A percentile compares a stretch with the other conserved stretches of the same genome.
These are phyloP conservation scores for Tulasnella sp. DNA, from an alignment of 768 basidiomycete genomes.

Conservation along the genomic window DNA sequence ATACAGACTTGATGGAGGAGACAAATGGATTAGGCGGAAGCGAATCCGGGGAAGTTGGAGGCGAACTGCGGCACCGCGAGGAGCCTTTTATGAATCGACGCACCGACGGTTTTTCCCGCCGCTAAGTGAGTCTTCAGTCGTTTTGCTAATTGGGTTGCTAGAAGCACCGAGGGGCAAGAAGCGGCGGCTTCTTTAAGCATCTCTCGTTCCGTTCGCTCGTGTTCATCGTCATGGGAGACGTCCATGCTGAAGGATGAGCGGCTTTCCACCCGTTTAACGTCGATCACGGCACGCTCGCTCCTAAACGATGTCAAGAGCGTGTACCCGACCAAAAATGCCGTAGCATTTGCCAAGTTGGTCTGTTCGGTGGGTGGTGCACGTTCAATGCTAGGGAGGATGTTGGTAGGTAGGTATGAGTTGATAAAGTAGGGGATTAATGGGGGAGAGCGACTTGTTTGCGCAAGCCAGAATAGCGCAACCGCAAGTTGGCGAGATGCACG, in stretches of 20 bases:
- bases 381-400: conserved; percentile 25
- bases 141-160: not conserved
- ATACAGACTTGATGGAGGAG: not conserved
- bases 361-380: not conserved
- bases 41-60: conserved; percentile 33
- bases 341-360: conserved; percentile 3
- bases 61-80: conserved; percentile 22
- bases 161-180: conserved; percentile 9
- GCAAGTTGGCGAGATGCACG: conserved; percentile 29
- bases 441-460: conserved; percentile 2
- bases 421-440: conserved; percentile 29
- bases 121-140: not conserved
- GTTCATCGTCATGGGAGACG: not conserved
- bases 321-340: conserved; percentile 16
- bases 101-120: not conserved
- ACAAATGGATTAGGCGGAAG: not conserved
- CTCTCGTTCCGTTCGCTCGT: conserved; percentile 16
- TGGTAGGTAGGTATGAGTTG: conserved; percentile 20
- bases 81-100: conserved; percentile 22
- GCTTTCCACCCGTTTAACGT: conserved; percentile 25
- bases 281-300: conserved; percentile 27
- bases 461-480: conserved; percentile 12
- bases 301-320: conserved; percentile 22
- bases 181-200: conserved; percentile 10
- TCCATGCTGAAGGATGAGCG: not conserved